A percentile compares a stretch with the other conserved stretches of the same genome.
Evolutionary conservation across 2,329 filamentous ascomycete genomes (phyloP).

Genomic region (Kalaharituber pfeilii): DNA sequence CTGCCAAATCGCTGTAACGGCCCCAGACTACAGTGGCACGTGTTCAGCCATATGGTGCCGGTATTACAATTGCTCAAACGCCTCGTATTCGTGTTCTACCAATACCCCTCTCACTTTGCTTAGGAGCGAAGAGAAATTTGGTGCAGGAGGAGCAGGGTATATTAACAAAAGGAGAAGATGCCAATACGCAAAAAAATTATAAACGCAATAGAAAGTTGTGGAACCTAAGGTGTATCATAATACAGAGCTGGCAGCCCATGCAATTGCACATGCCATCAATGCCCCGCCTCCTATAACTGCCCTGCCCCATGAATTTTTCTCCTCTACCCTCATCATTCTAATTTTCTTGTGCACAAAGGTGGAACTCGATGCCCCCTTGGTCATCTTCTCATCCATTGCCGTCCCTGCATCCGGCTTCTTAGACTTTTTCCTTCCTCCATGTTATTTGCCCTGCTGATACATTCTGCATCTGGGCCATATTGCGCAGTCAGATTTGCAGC

Average conservation of each 20-base stretch:
- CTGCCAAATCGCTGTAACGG: too few species aligned
- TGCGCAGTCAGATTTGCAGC: conserved; percentile 27
- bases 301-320: conserved; percentile 50
- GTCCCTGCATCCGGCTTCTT: conserved; percentile 15
- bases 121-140: too few species aligned
- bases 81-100: too few species aligned
- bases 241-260: conserved; percentile 17
- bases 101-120: too few species aligned
- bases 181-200: too few species aligned
- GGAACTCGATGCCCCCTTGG: conserved; percentile 15
- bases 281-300: conserved; percentile 45
- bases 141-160: too few species aligned
- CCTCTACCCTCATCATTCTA: conserved; percentile 42
- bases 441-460: conserved; percentile 30
- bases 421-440: conserved; percentile 19
- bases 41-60: too few species aligned
- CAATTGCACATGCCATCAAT: conserved; percentile 41
- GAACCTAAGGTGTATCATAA: too few species aligned
- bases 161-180: too few species aligned
- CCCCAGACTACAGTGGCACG: too few species aligned
- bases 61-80: too few species aligned
- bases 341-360: conserved; percentile 29
- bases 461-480: conserved; percentile 18
- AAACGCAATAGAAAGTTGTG: too few species aligned
- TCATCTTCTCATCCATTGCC: conserved; percentile 14